Evolutionary conservation across 139 green algal species (phyloP).

Genomic region (Coelastrella sp.): DNA sequence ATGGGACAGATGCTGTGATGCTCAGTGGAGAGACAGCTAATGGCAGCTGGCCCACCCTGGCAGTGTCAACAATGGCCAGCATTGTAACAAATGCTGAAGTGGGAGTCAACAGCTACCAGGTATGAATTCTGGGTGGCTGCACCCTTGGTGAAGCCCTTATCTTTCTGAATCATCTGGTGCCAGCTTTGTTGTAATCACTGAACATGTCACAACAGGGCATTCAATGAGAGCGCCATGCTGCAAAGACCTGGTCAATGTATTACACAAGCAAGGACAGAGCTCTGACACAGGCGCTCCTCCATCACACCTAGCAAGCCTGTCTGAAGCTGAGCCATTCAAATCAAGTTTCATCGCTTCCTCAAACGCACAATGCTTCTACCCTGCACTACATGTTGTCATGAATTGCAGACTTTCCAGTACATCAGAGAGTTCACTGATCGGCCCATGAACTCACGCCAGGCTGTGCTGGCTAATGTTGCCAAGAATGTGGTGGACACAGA

Average conservation of each 20-base stretch:
- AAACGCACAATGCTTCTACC: no score
- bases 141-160: no score
- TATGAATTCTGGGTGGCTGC: neutral
- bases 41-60: conserved; percentile 58
- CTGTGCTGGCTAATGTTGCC: conserved; percentile 53
- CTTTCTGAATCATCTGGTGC: no score
- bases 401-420: conserved; percentile 36
- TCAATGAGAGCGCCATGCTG: no score
- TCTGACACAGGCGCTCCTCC: no score
- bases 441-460: conserved; percentile 57
- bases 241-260: no score
- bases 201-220: no score
- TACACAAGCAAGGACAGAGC: no score
- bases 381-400: neutral
- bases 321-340: no score
- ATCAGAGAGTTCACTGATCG: conserved; percentile 70
- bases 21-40: conserved; percentile 73
- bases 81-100: conserved; percentile 72
- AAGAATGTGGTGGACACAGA: conserved; percentile 58
- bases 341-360: no score
- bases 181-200: no score
- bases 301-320: no score
- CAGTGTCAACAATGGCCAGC: conserved; percentile 67
- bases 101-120: conserved; percentile 66
- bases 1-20: conserved; percentile 80